Conservation (phyloP, 306 rosid species). For the Abrus pulchellus region DNA sequence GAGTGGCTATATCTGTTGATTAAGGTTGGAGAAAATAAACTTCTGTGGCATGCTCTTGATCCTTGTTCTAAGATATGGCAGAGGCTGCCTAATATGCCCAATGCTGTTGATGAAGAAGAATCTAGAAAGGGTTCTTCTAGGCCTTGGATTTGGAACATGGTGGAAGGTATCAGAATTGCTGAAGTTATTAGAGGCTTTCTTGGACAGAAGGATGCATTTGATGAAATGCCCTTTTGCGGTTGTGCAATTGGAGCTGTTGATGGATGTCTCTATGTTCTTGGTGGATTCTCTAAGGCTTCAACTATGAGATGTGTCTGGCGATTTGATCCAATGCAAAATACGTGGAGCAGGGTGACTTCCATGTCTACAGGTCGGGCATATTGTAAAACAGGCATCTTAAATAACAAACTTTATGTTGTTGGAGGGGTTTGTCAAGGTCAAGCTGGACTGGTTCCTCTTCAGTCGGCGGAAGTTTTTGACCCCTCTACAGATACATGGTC, state of each 20-base stretch:
- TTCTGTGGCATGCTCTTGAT: slow-evolving; percentile 83
- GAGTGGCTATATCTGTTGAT: slow-evolving; percentile 92
- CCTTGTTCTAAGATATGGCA: slow-evolving; percentile 84
- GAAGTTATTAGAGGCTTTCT: slow-evolving; percentile 84
- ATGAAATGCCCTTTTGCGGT: slow-evolving; percentile 91
- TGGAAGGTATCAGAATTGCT: slow-evolving; percentile 75
- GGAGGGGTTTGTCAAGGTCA: slow-evolving; percentile 94
- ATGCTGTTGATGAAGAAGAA: slow-evolving; percentile 64
- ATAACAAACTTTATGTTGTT: slow-evolving; percentile 88
- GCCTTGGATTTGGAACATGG: slow-evolving; percentile 82
- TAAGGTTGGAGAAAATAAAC: slow-evolving; percentile 73
- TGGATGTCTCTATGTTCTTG: slow-evolving; percentile 90
- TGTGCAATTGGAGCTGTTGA: slow-evolving; percentile 85
- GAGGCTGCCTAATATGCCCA: slow-evolving; percentile 86
- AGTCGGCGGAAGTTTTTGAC: slow-evolving; percentile 92
- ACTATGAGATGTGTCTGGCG: slow-evolving; percentile 87
- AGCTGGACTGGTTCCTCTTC: slow-evolving; percentile 86
- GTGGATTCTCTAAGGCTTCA: slow-evolving; percentile 86
- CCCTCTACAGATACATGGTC: slow-evolving; percentile 81
- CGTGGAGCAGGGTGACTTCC: slow-evolving; percentile 75
- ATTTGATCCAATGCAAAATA: slow-evolving; percentile 72
- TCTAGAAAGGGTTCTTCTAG: slow-evolving; percentile 63
- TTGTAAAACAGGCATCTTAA: slow-evolving; percentile 85
- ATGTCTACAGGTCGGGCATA: slow-evolving; percentile 93
- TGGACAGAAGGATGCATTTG: slow-evolving; percentile 76